These are phyloP conservation scores for Musa itinerans DNA, from an alignment of 176 grass and related monocot species.

Conservation along the genomic window DNA sequence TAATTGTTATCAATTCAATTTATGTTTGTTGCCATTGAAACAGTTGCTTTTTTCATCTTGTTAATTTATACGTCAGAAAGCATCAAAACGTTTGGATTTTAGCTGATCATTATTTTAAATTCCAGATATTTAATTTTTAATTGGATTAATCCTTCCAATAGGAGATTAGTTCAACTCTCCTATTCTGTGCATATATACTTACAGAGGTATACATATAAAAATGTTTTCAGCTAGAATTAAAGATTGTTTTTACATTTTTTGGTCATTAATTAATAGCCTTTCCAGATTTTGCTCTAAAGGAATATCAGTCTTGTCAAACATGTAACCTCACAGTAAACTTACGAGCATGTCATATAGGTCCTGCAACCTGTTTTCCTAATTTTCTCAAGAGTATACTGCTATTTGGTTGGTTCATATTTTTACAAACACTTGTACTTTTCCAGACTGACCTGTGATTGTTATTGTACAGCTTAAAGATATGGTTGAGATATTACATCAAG, in stretches of 20 bases:
- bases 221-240: not conserved
- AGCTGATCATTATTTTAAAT: not conserved
- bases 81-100: not conserved
- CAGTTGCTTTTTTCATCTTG: not conserved
- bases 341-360: not conserved
- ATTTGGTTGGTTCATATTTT: not conserved
- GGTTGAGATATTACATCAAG: constrained; percentile 57
- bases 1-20: not conserved
- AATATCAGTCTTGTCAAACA: not conserved
- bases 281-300: not conserved
- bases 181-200: not conserved
- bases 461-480: constrained; percentile 72
- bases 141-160: not conserved
- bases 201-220: not conserved
- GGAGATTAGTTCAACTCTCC: not conserved
- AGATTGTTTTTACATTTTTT: not conserved
- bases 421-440: not conserved
- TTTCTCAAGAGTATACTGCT: not conserved
- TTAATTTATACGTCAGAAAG: not conserved
- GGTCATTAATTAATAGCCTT: not conserved
- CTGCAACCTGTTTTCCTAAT: not conserved
- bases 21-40: not conserved
- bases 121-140: not conserved
- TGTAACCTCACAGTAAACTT: not conserved
- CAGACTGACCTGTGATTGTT: not conserved